Conservation (phyloP, 148 eudicot species). For the Vaccinium macrocarpon region DNA sequence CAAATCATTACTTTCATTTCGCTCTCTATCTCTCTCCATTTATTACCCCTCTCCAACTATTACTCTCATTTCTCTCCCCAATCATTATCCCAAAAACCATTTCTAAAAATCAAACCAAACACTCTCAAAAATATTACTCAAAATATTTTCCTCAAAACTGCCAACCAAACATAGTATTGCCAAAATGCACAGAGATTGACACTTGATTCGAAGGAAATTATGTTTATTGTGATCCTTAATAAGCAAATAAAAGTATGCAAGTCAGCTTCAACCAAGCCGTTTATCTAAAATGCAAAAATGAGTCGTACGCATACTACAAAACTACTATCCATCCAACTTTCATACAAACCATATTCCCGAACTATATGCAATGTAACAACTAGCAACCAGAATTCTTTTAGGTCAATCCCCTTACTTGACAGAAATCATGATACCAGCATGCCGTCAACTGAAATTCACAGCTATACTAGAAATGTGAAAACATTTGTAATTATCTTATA, state of each 20-base stretch:
- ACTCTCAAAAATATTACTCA: too few species aligned
- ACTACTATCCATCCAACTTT: neutral
- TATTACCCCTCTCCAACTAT: too few species aligned
- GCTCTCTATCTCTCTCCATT: too few species aligned
- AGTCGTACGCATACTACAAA: neutral
- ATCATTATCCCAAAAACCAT: too few species aligned
- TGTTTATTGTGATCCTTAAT: neutral
- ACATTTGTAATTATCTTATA: neutral
- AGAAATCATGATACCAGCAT: neutral
- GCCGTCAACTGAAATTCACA: neutral
- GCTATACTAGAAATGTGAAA: neutral
- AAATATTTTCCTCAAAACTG: too few species aligned
- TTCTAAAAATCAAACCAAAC: too few species aligned
- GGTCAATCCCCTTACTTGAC: neutral
- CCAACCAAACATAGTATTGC: neutral
- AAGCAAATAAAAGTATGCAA: neutral
- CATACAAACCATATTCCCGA: neutral
- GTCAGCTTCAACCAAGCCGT: neutral
- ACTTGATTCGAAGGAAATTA: neutral
- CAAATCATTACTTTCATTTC: too few species aligned
- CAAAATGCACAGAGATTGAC: neutral
- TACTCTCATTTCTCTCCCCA: too few species aligned
- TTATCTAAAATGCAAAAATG: neutral
- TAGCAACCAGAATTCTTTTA: neutral
- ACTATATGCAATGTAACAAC: neutral